Percentiles rank a stretch among this genome's conserved stretches.
phyloP scores from a whole-genome alignment of 2,329 filamentous ascomycete species.

The Colletotrichum siamense region DNA sequence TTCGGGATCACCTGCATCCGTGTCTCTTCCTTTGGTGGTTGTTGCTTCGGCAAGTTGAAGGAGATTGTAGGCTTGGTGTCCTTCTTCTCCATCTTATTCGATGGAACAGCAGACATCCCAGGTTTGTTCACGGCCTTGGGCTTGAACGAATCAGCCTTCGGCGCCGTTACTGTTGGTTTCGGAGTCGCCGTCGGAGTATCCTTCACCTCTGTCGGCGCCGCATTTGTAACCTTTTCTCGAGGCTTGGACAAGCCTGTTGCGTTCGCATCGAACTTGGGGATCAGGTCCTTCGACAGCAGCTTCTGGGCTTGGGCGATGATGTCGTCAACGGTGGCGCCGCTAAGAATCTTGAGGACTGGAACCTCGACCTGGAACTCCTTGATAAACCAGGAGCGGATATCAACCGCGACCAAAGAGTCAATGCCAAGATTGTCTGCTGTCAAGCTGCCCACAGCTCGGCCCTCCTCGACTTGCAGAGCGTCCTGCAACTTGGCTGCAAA shows the following conservation, averaged over 20 bases:
- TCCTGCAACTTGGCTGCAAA: neutral
- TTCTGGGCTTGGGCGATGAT: neutral
- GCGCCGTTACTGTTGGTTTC: accelerated
- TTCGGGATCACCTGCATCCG: neutral
- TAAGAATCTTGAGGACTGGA: slow-evolving; percentile 49
- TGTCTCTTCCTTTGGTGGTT: accelerated
- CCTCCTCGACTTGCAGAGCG: neutral
- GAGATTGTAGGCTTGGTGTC: neutral
- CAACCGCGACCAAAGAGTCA: slow-evolving; percentile 31
- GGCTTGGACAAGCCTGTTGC: neutral
- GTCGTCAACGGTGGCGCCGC: slow-evolving; percentile 29
- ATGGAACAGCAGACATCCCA: neutral
- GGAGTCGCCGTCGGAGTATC: accelerated
- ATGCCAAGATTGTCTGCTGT: slow-evolving; percentile 24
- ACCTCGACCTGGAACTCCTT: slow-evolving; percentile 48
- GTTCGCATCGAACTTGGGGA: neutral
- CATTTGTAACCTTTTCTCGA: neutral
- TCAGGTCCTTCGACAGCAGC: neutral
- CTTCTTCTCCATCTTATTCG: neutral
- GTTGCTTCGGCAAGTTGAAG: neutral
- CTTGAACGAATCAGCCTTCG: neutral
- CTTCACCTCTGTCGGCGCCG: accelerated
- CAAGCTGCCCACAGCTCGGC: neutral
- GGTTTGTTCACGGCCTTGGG: accelerated
- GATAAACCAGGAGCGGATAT: slow-evolving; percentile 51